A percentile compares a stretch with the other conserved stretches of the same genome.
These are phyloP conservation scores for Crepidotus sp. DNA, from an alignment of 1,284 basidiomycete species.

Conservation along the genomic window DNA sequence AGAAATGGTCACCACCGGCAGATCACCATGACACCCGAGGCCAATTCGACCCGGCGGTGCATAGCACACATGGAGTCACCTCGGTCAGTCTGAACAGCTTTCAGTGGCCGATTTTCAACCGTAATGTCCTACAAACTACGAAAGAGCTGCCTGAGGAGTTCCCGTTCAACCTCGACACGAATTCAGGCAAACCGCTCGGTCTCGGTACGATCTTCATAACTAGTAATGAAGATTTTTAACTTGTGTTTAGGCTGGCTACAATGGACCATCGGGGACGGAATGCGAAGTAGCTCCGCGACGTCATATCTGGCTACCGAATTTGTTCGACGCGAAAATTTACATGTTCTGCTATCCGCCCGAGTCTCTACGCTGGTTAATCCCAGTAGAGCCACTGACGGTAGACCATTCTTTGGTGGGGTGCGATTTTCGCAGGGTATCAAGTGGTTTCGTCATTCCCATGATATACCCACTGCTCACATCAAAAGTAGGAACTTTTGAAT, in stretches of 20 bases:
- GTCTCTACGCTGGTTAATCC: conserved; percentile 12
- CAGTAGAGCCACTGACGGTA: background rate
- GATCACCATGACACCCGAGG: conserved; percentile 19
- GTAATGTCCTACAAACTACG: conserved; percentile 20
- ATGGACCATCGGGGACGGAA: conserved; percentile 1
- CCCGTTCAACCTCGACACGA: conserved; percentile 19
- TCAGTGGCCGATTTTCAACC: conserved; percentile 17
- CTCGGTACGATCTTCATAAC: conserved; percentile 5
- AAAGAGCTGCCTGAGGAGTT: conserved; percentile 21
- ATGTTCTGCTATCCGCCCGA: conserved; percentile 17
- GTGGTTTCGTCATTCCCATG: background rate
- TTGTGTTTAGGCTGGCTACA: conserved; percentile 21
- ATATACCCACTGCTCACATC: background rate
- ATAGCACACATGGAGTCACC: conserved; percentile 19
- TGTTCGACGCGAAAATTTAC: background rate
- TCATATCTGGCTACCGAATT: background rate
- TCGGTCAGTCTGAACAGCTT: conserved; percentile 16
- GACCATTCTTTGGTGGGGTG: conserved; percentile 13
- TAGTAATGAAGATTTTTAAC: background rate
- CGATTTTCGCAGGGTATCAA: conserved; percentile 15
- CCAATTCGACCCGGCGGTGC: conserved; percentile 19
- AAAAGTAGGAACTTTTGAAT: background rate
- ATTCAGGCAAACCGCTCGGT: conserved; percentile 22
- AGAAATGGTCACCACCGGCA: conserved; percentile 15
- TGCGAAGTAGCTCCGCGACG: conserved; percentile 4